Evolutionary conservation across 257 asterid genomes (phyloP), one percentile per base, ranked within the genome.

Genomic region (Solanum medicagineum): DNA sequence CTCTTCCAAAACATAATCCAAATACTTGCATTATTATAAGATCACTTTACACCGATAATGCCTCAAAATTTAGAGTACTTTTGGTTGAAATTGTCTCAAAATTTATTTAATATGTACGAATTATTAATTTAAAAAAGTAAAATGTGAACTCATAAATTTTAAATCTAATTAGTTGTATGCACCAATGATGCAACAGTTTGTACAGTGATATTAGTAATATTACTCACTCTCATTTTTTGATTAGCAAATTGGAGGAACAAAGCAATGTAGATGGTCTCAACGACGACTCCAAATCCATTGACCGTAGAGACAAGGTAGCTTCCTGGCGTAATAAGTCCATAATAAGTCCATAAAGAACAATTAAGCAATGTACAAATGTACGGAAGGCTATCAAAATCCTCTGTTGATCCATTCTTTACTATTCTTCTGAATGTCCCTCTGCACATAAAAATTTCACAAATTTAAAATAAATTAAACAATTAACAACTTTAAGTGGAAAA

Each of bases 371-470:
- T 51, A 62, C 85, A 81, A 29, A 90, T 87, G 85, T 90, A 90
- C 0, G 92, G 92, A 82, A 88, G 69, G 81, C 91, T 87, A 4
- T 86, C 87, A 84, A 88, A 90, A 12, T 90, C 91, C 59, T 90
- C 90, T 0, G 89, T 90, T 6, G 90, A 83, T 29, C 80, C 42
- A 17, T 44, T 62, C 87, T 84, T 84, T 68, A 87, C 86, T 71
- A 90, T 86, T 81, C 90, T 81, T 71, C 22, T 47, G 54, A 90
- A 90, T 20, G 91, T 89, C 13, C 80, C 80, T 44, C 92, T 87
- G 87, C 85, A 74, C 66, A 29, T 24, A 24, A 4, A 36, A 36
- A 36, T 14, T 70, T 3, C n/a, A 17, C 17, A 74, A 65, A 84
- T 56, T 36, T 10, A 55, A 24, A 4, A 36, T 40, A 57, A 32